phyloP scores from a whole-genome alignment of 2,329 filamentous ascomycete species.

The Westerdykella sp. region DNA sequence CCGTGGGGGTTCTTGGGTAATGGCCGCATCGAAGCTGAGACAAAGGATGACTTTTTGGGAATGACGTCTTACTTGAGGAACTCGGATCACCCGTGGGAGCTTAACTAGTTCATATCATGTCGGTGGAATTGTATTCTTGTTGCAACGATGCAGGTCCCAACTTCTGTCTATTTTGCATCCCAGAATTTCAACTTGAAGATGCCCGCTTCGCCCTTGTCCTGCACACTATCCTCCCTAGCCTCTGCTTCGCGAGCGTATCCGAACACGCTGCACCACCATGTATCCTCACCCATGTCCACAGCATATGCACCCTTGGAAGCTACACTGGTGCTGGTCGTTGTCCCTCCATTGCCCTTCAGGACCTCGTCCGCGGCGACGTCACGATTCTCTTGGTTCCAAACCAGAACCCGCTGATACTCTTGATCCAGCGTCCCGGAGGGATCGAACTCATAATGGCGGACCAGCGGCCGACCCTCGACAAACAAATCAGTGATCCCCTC shows the following conservation, averaged over 20 bases:
- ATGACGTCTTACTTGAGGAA: constrained; percentile 4
- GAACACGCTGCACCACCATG: constrained; percentile 1
- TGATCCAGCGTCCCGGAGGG: constrained; percentile 1
- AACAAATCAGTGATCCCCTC: constrained; percentile 1
- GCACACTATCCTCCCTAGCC: too few relatives aligned
- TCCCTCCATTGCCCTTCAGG: background rate
- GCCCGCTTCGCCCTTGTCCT: too few relatives aligned
- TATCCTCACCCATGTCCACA: constrained; percentile 1
- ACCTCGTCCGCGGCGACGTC: background rate
- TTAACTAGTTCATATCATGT: background rate
- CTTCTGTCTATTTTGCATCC: too few relatives aligned
- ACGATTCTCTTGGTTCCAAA: constrained; percentile 2
- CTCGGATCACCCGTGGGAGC: constrained; percentile 3
- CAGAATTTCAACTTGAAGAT: too few relatives aligned
- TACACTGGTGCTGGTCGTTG: background rate
- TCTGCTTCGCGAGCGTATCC: background rate
- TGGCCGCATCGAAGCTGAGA: constrained; percentile 2
- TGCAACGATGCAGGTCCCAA: too few relatives aligned
- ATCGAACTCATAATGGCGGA: constrained; percentile 4
- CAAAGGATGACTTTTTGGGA: background rate
- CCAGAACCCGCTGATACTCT: background rate
- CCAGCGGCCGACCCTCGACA: constrained; percentile 2
- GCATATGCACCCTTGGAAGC: constrained; percentile 1
- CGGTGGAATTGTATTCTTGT: too few relatives aligned
- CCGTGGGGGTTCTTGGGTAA: constrained; percentile 4